Base-by-base conservation (phyloP, 1,139 yeast genomes). In the Hansenula lynferdii region DNA sequence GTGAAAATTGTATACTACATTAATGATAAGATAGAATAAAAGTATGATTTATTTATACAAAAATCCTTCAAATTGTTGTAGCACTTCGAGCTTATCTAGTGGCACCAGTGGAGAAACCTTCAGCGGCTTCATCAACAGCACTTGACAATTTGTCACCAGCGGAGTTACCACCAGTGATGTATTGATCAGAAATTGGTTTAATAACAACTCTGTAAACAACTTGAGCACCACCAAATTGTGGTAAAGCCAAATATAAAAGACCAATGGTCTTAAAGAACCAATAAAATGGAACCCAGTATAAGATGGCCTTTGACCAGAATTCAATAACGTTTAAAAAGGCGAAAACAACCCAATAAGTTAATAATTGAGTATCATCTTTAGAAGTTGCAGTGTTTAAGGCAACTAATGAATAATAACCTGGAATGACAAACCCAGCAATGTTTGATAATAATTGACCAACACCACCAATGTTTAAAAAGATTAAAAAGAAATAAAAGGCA, bases 271-370 rank as follows among this genome's bases (percentile, higher is more conserved):
- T 92, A 73, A 92, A 75, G 58, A 92, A 77, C 78, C 90, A 92
- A 76, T 92, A 92, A 62, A 92, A 89, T 56, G 99, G 98, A 52
- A 92, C 66, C 95, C 96, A 85, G 73, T 85, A 86, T 48, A 90
- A 74, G 53, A 94, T 83, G 30, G 96, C 83, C 58, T 80, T 78
- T 45, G 96, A 82, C 97, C 97, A 92, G 74, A 87, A 92, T 69
- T 92, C 99, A 55, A 87, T 58, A 37, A 92, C 92, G 61, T 82
- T 85, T 69, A 92, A 78, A 56, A 80, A 80, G 24, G 97, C 96
- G 61, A 86, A 92, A 23, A 92, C 96, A 43, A 92, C 96, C 98
- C 98, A 92, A 65, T 92, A 90, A 27, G 96, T 84, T 59, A 92
- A 75, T 62, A 85, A 77, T 56, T 86, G 84, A 45, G 94, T 84